phyloP scores from a whole-genome alignment of 2,329 filamentous ascomycete genomes.

The Thielaviopsis punctulata region DNA sequence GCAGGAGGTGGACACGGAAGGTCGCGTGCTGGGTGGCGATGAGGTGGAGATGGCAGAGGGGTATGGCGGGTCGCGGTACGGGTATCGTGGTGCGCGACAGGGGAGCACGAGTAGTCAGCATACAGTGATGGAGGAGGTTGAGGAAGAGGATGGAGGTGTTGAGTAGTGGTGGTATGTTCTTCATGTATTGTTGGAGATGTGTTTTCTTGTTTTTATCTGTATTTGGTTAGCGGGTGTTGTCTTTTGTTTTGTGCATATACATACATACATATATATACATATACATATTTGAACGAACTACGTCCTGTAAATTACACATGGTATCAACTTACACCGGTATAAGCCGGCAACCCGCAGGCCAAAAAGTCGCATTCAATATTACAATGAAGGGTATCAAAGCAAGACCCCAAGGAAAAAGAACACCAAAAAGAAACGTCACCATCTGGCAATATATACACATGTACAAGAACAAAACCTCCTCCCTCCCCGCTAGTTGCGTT shows the following conservation, averaged over 20 bases:
- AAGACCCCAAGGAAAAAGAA: background rate
- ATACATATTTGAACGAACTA: no score
- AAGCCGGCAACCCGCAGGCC: no score
- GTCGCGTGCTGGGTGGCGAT: constrained; percentile 76
- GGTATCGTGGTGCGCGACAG: constrained; percentile 30
- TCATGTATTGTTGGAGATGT: background rate
- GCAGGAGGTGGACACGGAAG: constrained; percentile 83
- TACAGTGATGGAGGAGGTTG: constrained; percentile 40
- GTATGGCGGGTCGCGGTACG: constrained; percentile 32
- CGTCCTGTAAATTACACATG: no score
- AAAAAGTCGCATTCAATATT: no score
- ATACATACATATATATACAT: background rate
- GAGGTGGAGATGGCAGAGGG: constrained; percentile 37
- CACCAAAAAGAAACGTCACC: no score
- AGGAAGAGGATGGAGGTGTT: constrained; percentile 34
- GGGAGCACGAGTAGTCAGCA: constrained; percentile 42
- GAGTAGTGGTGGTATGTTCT: constrained; percentile 28
- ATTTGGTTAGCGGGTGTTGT: background rate
- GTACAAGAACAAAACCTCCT: no score
- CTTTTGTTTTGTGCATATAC: background rate
- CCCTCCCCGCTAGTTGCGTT: no score
- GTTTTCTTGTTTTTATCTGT: constrained; percentile 5
- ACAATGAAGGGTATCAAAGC: background rate
- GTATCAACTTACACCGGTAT: no score
- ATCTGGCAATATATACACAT: no score